Evolutionary conservation across 768 basidiomycete genomes (phyloP).

Genomic region (Kondoa malvinella): DNA sequence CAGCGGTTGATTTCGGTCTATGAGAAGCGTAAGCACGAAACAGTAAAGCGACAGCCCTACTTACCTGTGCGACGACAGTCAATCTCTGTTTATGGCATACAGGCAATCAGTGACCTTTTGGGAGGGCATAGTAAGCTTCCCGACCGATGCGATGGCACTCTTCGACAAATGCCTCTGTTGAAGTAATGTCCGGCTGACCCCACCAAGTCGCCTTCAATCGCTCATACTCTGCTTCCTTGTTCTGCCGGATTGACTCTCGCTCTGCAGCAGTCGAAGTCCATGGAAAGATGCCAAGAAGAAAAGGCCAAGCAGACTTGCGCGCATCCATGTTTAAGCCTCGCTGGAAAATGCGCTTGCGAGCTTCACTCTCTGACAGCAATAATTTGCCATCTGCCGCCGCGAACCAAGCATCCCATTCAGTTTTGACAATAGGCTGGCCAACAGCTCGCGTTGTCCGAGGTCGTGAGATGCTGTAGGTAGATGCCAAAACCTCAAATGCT

Average conservation of each 20-base stretch:
- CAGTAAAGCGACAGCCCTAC: background rate
- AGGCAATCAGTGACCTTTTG: slow-evolving; percentile 9
- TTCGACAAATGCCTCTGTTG: slow-evolving; percentile 62
- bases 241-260: slow-evolving; percentile 45
- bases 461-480: slow-evolving; percentile 51
- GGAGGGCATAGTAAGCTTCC: background rate
- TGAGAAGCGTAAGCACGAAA: background rate
- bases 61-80: slow-evolving; percentile 70
- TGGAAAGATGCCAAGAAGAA: slow-evolving; percentile 61
- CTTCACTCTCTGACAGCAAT: slow-evolving; percentile 41
- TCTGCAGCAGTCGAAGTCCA: slow-evolving; percentile 58
- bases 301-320: slow-evolving; percentile 73
- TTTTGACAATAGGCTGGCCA: slow-evolving; percentile 53
- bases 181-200: slow-evolving; percentile 62
- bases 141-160: slow-evolving; percentile 36
- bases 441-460: slow-evolving; percentile 73
- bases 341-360: slow-evolving; percentile 60
- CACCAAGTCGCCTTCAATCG: slow-evolving; percentile 64
- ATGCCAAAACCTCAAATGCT: slow-evolving; percentile 4
- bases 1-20: slow-evolving; percentile 73
- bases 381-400: slow-evolving; percentile 15
- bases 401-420: slow-evolving; percentile 65
- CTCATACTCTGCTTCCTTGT: slow-evolving; percentile 53
- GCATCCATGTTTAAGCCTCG: slow-evolving; percentile 39
- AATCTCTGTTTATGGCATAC: slow-evolving; percentile 45